A percentile compares a stretch with the other conserved stretches of the same genome.
Evolutionary conservation across 306 rosid genomes (phyloP).

Genomic region (Corylus avellana): DNA sequence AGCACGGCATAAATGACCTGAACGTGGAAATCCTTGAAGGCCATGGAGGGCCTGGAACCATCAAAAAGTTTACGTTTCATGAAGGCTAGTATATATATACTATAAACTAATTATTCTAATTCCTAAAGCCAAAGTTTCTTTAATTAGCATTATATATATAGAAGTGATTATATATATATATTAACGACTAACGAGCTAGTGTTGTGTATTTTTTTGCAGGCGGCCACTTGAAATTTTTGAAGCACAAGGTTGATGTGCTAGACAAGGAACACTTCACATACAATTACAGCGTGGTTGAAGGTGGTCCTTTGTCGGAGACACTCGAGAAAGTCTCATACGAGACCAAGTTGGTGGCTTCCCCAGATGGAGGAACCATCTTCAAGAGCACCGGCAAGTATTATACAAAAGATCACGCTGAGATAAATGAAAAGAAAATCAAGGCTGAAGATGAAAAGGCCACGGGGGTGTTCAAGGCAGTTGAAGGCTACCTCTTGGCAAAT

Average conservation of each 20-base stretch:
- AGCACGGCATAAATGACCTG: neutral
- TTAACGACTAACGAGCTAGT: neutral
- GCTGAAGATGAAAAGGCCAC: neutral
- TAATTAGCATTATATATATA: too few species aligned
- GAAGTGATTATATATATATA: too few species aligned
- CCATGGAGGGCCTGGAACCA: constrained; percentile 44
- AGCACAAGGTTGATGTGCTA: constrained; percentile 25
- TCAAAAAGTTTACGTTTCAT: constrained; percentile 32
- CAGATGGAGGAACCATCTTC: constrained; percentile 35
- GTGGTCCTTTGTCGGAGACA: constrained; percentile 10
- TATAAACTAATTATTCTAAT: too few species aligned
- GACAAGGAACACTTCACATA: constrained; percentile 26
- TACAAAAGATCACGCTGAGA: constrained; percentile 14
- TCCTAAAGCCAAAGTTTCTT: too few species aligned
- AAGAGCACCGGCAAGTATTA: constrained; percentile 15
- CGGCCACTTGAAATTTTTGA: neutral
- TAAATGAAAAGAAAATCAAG: neutral
- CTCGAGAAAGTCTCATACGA: constrained; percentile 38
- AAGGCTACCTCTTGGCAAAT: constrained; percentile 7
- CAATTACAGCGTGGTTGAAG: constrained; percentile 33
- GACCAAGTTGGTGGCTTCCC: constrained; percentile 24
- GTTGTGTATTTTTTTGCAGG: constrained; percentile 2
- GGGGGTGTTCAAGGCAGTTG: constrained; percentile 9
- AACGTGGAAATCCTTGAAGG: constrained; percentile 39
- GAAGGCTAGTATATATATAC: constrained; percentile 19